These are phyloP conservation scores for Cladosporium sp. DNA, from an alignment of 2,329 filamentous ascomycete species.

Conservation along the genomic window DNA sequence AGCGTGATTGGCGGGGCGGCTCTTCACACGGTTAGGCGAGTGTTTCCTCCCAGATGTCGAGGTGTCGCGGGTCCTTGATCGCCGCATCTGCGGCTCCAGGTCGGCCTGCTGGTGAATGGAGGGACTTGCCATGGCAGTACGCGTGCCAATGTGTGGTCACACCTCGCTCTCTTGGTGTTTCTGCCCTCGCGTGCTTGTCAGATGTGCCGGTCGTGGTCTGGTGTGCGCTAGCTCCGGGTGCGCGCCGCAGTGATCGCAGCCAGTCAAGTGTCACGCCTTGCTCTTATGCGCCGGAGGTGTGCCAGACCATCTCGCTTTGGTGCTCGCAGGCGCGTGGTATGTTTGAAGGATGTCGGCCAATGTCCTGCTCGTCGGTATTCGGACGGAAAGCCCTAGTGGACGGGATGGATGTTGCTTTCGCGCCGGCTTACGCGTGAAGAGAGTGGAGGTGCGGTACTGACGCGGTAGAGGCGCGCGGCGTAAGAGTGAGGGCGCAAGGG, in stretches of 20 bases:
- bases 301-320: background rate
- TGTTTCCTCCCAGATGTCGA: background rate
- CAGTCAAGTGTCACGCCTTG: conserved; percentile 1
- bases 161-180: no score
- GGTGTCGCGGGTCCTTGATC: background rate
- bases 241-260: background rate
- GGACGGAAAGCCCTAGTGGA: no score
- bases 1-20: conserved; percentile 54
- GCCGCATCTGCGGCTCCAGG: background rate
- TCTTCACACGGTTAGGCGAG: conserved; percentile 30
- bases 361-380: no score
- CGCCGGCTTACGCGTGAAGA: background rate
- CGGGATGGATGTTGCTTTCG: no score
- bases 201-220: background rate
- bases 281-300: background rate
- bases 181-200: no score
- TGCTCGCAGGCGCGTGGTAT: background rate
- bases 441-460: background rate
- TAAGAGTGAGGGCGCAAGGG: no score
- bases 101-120: conserved; percentile 5
- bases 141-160: background rate
- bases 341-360: no score
- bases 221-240: background rate
- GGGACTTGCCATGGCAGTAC: background rate
- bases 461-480: no score